A percentile compares a stretch with the other conserved stretches of the same genome.
Conservation (phyloP, 345 rosid genomes). For the Hibiscus trionum region DNA sequence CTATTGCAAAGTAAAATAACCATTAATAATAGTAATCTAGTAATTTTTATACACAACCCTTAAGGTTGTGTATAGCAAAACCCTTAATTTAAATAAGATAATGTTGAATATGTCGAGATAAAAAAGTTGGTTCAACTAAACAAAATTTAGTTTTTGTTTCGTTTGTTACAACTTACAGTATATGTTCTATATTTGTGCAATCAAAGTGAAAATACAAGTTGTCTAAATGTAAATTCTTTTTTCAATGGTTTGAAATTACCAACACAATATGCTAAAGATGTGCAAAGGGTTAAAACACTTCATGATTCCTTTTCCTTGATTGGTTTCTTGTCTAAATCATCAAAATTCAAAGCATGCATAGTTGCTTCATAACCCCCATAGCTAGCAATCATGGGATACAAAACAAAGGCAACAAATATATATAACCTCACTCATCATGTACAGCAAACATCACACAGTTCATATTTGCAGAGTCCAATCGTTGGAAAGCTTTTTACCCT, state of each 20-base stretch:
- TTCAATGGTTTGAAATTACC: neutral
- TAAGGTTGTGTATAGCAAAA: too few species aligned
- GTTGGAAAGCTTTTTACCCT: neutral
- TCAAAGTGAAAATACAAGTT: neutral
- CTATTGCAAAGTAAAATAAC: too few species aligned
- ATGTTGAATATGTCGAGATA: too few species aligned
- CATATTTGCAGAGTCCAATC: neutral
- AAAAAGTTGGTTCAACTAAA: too few species aligned
- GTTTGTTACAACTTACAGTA: too few species aligned
- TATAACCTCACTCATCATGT: neutral
- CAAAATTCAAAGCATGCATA: neutral
- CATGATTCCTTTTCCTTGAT: constrained; percentile 2
- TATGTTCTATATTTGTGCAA: too few species aligned
- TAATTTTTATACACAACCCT: too few species aligned
- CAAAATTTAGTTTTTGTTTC: too few species aligned
- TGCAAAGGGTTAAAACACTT: neutral
- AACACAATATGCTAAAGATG: neutral
- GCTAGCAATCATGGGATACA: neutral
- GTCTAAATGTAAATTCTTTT: too few species aligned
- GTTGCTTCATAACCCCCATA: neutral
- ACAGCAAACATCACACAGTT: neutral
- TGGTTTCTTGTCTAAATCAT: neutral
- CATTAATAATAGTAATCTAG: too few species aligned
- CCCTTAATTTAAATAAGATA: too few species aligned
- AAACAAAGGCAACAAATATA: neutral